Conservation (phyloP, 2,329 filamentous ascomycete species). For the Chrysoporthe puriensis region DNA sequence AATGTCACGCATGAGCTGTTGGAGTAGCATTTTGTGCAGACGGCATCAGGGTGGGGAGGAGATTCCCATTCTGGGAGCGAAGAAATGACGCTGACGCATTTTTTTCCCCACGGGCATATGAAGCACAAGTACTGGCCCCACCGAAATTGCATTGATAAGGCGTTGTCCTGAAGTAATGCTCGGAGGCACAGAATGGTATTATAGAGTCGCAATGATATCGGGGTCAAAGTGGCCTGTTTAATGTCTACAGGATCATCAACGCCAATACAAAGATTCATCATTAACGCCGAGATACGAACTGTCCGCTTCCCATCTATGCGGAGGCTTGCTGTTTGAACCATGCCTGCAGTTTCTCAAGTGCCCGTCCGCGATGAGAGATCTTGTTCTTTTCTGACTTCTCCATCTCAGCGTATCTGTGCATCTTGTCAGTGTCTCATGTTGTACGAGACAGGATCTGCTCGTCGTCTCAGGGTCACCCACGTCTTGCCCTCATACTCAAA, state of each 20-base stretch:
- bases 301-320: slow-evolving; percentile 16
- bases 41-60: background rate
- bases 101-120: background rate
- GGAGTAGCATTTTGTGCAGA: background rate
- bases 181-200: background rate
- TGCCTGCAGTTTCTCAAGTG: slow-evolving; percentile 80
- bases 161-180: background rate
- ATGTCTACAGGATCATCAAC: slow-evolving; percentile 6
- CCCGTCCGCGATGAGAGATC: slow-evolving; percentile 87
- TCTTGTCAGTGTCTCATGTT: background rate
- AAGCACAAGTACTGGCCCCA: background rate
- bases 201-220: background rate
- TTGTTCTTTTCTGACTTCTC: slow-evolving; percentile 84
- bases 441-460: background rate
- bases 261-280: background rate
- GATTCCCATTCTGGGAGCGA: no score
- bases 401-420: slow-evolving; percentile 84
- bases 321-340: slow-evolving; percentile 66
- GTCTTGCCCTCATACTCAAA: slow-evolving; percentile 94
- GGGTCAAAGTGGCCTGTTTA: background rate
- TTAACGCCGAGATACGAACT: background rate
- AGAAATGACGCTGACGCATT: background rate
- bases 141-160: background rate
- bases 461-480: slow-evolving; percentile 43
- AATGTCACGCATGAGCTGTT: background rate